A percentile compares a stretch with the other conserved stretches of the same genome.
phyloP scores from a whole-genome alignment of 2,329 filamentous ascomycete genomes.

The Colletotrichum acutatum region DNA sequence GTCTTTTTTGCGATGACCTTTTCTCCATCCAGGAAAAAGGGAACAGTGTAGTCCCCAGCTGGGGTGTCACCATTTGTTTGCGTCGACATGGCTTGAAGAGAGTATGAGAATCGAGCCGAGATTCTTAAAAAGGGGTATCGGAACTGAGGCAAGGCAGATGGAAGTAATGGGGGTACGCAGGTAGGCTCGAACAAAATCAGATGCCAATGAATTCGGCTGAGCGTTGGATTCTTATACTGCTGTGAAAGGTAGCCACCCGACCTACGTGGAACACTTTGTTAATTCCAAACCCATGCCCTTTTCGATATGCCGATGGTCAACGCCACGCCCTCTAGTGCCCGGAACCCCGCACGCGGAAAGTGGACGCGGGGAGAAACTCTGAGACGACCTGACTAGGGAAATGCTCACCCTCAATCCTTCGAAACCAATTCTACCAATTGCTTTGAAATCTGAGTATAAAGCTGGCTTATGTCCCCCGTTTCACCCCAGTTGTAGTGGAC shows the following conservation, averaged over 20 bases:
- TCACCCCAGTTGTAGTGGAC: background rate
- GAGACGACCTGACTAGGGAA: background rate
- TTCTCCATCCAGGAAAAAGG: conserved; percentile 56
- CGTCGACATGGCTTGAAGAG: conserved; percentile 14
- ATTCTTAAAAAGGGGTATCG: background rate
- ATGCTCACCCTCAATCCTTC: conserved; percentile 6
- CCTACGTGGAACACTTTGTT: conserved; percentile 1
- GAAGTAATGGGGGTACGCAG: background rate
- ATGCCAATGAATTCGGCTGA: background rate
- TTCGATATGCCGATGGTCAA: conserved; percentile 26
- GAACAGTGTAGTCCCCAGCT: conserved; percentile 41
- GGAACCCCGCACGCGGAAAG: conserved; percentile 33
- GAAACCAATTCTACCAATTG: background rate
- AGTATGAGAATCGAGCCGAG: background rate
- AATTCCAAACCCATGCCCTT: conserved; percentile 18
- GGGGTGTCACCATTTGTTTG: conserved; percentile 10
- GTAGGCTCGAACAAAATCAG: background rate
- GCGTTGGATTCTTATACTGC: conserved; percentile 13
- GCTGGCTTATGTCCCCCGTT: background rate
- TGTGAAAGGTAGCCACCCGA: conserved; percentile 7
- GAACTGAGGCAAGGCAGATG: background rate
- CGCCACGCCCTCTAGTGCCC: conserved; percentile 23
- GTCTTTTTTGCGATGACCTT: conserved; percentile 58
- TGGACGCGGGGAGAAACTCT: conserved; percentile 22
- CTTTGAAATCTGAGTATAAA: conserved; percentile 6